Evolutionary conservation across 148 eudicot genomes (phyloP).

Genomic region (Amaranthus hypochondriacus): DNA sequence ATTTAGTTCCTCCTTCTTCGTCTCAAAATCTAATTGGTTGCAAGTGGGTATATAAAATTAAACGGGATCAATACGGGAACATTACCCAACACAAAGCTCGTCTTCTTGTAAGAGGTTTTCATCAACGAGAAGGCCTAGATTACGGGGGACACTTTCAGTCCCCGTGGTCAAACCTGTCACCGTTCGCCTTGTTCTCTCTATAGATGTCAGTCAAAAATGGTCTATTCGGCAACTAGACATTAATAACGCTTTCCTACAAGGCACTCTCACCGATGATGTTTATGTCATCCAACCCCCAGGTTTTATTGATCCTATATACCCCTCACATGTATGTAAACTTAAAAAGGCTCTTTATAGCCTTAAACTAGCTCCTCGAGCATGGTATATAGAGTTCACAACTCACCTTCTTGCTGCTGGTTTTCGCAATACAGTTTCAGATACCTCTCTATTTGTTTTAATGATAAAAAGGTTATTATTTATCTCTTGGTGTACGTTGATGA

Average conservation of each 20-base stretch:
- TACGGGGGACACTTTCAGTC: too few relatives aligned
- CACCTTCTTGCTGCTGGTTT: not conserved
- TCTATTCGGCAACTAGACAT: not conserved
- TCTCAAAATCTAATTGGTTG: not conserved
- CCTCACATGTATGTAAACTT: not conserved
- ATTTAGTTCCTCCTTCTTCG: not conserved
- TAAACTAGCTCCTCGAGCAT: conserved; percentile 7
- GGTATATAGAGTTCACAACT: not conserved
- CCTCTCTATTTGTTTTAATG: not conserved
- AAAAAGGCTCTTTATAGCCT: not conserved
- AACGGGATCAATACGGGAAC: not conserved
- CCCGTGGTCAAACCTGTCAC: not conserved
- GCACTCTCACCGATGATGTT: not conserved
- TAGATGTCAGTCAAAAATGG: not conserved
- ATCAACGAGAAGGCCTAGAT: not conserved
- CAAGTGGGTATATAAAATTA: not conserved
- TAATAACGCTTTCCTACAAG: too few relatives aligned
- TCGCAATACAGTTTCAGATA: not conserved
- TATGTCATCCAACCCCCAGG: not conserved
- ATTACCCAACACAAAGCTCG: not conserved
- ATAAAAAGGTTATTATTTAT: not conserved
- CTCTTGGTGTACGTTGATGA: not conserved
- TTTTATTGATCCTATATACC: not conserved
- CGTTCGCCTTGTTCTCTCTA: not conserved
- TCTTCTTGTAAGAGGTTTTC: not conserved